These are phyloP conservation scores for Russula sp. DNA, from an alignment of 768 basidiomycete genomes.

Conservation along the genomic window DNA sequence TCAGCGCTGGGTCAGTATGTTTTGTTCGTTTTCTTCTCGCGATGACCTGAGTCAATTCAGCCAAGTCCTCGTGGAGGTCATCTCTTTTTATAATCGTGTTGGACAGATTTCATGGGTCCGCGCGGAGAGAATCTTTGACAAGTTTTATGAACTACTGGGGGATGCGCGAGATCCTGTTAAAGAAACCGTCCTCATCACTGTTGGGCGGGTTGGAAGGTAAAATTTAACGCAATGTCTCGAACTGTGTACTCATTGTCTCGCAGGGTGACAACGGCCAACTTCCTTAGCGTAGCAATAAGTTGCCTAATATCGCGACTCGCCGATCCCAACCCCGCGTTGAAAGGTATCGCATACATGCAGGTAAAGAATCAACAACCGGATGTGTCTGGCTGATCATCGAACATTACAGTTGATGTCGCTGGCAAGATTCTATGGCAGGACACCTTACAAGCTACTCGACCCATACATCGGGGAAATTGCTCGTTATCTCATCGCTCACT, in stretches of 20 bases:
- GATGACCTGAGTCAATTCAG: constrained; percentile 1
- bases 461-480: constrained; percentile 67
- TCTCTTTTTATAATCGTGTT: constrained; percentile 18
- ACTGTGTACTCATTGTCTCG: neutral
- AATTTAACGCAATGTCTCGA: constrained; percentile 8
- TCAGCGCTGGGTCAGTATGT: constrained; percentile 22
- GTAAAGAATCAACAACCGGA: constrained; percentile 32
- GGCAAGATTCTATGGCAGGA: constrained; percentile 52
- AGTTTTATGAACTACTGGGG: constrained; percentile 21
- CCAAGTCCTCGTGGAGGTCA: constrained; percentile 22
- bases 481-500: constrained; percentile 53
- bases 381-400: constrained; percentile 15
- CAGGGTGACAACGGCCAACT: constrained; percentile 45
- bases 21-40: neutral
- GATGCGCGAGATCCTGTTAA: constrained; percentile 37
- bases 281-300: constrained; percentile 54
- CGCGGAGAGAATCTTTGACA: constrained; percentile 22
- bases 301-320: constrained; percentile 64
- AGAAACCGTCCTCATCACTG: constrained; percentile 59
- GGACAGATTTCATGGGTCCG: constrained; percentile 14
- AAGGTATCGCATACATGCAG: constrained; percentile 62
- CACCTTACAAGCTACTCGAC: constrained; percentile 57
- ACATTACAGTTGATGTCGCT: constrained; percentile 50
- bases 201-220: constrained; percentile 48
- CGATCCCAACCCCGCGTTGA: constrained; percentile 60